Base-by-base conservation (phyloP, 176 grass and related monocot genomes). In the Thalia dealbata region DNA sequence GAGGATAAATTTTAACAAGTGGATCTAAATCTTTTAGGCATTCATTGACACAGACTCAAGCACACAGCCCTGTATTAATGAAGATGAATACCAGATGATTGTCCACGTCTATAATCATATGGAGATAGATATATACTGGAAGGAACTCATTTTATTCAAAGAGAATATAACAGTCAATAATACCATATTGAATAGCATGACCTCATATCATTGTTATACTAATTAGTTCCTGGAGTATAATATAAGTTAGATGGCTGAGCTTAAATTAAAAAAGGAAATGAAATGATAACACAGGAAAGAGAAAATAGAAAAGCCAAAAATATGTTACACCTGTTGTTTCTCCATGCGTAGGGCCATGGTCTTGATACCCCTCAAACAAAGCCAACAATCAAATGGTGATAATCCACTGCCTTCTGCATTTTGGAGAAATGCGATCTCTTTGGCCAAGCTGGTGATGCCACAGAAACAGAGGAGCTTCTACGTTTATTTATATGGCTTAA, bases 361-460 rank as follows among this genome's bases (percentile, higher is more conserved):
- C 80, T 97, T 93, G 66, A 97, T 86, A 77, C 92, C 92, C 61
- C 92, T 83, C 81, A 96, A 82, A 56, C 95, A 97, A 80, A 96
- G 89, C 89, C 92, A 96, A 73, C 92, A 96, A 80, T 92, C 92
- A 88, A 96, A 96, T 75, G 92, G 92, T 52, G 65, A 19, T 73
- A 97, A 76, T 69, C 89, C 93, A 59, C 87, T 75, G 50, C 93
- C 93, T 97, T 92, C 93, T 69, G 89, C 92, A 64, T 96, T 96
- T 88, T 96, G 92, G 48, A 96, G 82, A 66, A 96, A 96, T 42
- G 86, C 92, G 76, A 96, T 82, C 74, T 97, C 93, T 80, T 87
- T 90, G 22, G 83, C 89, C 90, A 97, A 86, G 27, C 93, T 97
- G 83, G 67, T 61, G 75, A 38, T 18, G 43, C 54, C 67, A 52